These are phyloP conservation scores for Juglanconis sp. DNA, from an alignment of 2,329 filamentous ascomycete genomes.

Conservation along the genomic window DNA sequence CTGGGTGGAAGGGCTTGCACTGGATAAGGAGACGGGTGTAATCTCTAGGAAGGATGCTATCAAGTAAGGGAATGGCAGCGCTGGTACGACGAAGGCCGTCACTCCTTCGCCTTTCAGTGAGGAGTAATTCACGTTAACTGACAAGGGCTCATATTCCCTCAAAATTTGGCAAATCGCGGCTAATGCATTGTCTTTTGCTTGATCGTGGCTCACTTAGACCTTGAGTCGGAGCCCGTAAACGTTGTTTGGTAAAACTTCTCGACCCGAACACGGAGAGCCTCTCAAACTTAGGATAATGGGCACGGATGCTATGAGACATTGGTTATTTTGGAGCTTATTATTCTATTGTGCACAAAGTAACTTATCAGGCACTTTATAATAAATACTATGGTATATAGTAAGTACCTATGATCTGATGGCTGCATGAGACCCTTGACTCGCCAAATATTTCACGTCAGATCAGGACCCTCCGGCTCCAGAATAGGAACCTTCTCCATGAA, in stretches of 20 bases:
- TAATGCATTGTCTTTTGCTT: slow-evolving; percentile 8
- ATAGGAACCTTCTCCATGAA: too few relatives aligned
- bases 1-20: slow-evolving; percentile 32
- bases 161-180: slow-evolving; percentile 32
- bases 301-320: too few relatives aligned
- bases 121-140: slow-evolving; percentile 30
- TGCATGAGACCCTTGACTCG: too few relatives aligned
- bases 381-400: too few relatives aligned
- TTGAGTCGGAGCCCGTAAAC: slow-evolving; percentile 3
- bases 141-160: slow-evolving; percentile 32
- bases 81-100: slow-evolving; percentile 33
- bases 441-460: too few relatives aligned
- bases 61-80: slow-evolving; percentile 28
- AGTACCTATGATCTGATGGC: too few relatives aligned
- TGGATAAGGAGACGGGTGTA: slow-evolving; percentile 24
- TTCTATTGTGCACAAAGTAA: too few relatives aligned
- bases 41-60: slow-evolving; percentile 31
- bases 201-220: slow-evolving; percentile 1
- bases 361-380: too few relatives aligned
- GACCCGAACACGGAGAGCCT: too few relatives aligned
- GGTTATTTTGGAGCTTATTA: too few relatives aligned
- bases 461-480: too few relatives aligned
- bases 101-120: slow-evolving; percentile 31
- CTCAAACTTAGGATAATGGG: too few relatives aligned
- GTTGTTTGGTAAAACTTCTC: background rate